Base-by-base conservation (phyloP, 768 basidiomycete species). In the Infundibulicybe gibba region DNA sequence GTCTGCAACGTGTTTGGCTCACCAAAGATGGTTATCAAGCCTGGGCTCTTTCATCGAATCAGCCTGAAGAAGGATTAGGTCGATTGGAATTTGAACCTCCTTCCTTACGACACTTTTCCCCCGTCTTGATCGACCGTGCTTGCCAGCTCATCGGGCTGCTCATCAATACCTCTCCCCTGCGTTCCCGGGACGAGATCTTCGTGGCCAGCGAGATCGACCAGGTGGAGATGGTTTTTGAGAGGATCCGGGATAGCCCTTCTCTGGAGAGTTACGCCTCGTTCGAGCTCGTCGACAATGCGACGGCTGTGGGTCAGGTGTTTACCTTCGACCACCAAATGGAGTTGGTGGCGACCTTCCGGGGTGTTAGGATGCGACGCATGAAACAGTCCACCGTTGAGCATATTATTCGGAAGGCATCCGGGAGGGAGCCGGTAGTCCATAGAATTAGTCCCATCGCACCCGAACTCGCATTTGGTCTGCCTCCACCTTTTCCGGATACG, bases 251-350 rank as follows among this genome's bases (percentile, higher is more conserved):
- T 19, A 47, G 19, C 25, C 14, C n/a, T 11, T 47, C 20, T 17
- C 25, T 47, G 20, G 45, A 47, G 21, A 15, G 37, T 20, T 47
- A 47, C 32, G 45, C 45, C 10, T 47, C 45, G 21, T 47, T 43
- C 19, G 38, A 47, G 21, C 37, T 47, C 25, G 16, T 20, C 14
- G 35, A 35, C 32, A 35, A 17, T 35, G 38, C 19, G 13, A 16
- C 35, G 15, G 45, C 45, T n/a, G 21, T 47, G 17, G 45, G 45
- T 21, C 45, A 47, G 37, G 45, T 47, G 11, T 47, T 47, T 37
- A 40, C 45, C 11, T 47, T 47, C 38, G 37, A 47, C 41, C 38
- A 47, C 20, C 25, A 25, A 25, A 25, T 25, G 25, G 25, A 25
- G 8, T 8, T 25, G 8, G 43, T 44, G 15, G 43, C 43, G 5